Percentiles rank a stretch among this genome's conserved stretches.
These are phyloP conservation scores for Apiospora hydei DNA, from an alignment of 2,329 filamentous ascomycete species.

Conservation along the genomic window DNA sequence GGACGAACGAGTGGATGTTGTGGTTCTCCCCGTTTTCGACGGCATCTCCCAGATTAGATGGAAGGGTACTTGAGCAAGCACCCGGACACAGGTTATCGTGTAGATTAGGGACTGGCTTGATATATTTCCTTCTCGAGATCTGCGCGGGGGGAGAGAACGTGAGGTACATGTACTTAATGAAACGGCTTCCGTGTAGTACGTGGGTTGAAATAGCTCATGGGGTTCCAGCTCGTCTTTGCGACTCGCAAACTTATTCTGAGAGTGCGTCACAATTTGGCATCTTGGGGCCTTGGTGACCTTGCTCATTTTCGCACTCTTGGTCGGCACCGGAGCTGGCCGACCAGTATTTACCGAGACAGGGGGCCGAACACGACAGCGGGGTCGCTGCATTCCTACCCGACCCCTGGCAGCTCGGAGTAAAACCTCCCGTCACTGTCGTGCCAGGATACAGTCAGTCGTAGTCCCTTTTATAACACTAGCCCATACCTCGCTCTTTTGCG, in stretches of 20 bases:
- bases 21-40: constrained; percentile 31
- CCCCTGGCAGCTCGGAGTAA: background rate
- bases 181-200: no score
- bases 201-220: no score
- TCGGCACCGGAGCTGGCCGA: background rate
- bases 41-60: constrained; percentile 31
- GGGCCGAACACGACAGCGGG: background rate
- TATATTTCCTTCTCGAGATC: no score
- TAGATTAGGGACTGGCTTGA: no score
- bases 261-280: no score
- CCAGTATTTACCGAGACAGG: background rate
- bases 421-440: background rate
- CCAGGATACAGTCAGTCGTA: background rate
- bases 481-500: background rate
- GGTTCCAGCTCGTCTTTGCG: no score
- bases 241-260: no score
- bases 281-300: no score
- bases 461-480: background rate
- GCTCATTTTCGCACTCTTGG: no score
- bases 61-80: background rate
- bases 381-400: background rate
- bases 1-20: constrained; percentile 29
- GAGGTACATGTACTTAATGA: no score
- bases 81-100: no score
- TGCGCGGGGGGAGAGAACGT: no score